Base-by-base conservation (phyloP, 805 yeast species). In the Soucietia sequanensis region DNA sequence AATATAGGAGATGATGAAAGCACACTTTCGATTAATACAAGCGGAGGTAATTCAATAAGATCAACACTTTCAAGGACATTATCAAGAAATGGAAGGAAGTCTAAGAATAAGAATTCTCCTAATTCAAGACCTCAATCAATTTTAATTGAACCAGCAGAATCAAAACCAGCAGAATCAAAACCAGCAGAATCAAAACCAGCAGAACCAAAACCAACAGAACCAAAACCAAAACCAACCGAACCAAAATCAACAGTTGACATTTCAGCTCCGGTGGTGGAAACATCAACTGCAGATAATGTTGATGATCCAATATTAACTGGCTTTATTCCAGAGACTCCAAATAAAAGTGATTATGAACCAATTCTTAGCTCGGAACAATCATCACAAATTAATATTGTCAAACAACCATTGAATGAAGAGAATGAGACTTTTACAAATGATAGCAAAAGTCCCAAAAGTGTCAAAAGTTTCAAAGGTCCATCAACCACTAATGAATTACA, bases 41-140 rank as follows among this genome's bases (percentile, higher is more conserved):
- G n/a, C 29, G 23, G 23, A 21, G 23, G 23, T 8, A 27, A 27
- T 15, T 27, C 29, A 17, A 27, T 27, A 15, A 27, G 29, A 3
- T 27, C 29, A 8, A 15, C 29, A 8, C 8, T 27, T 12, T 27
- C 29, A 27, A 12, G 29, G 8, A 8, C 19, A n/a, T n/a, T 27
- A 6, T 27, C 29, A 11, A 13, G 29, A 27, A 12, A 19, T 7
- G 17, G 17, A 27, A 27, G 13, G 12, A 24, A 24, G 7, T 9
- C 14, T 6, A 24, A 24, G 13, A 24, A 24, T 12, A 24, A 6
- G 9, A 24, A 16, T 12, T 11, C 23, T 21, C 9, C 9, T 21
- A 10, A 21, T 21, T 8, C 23, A 7, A 21, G 23, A 21, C 23
- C 23, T 21, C 23, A 21, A 10, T 21, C 23, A 21, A 21, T 21